phyloP scores from a whole-genome alignment of 2,329 filamentous ascomycete species.

The Pseudogymnoascus sp. region DNA sequence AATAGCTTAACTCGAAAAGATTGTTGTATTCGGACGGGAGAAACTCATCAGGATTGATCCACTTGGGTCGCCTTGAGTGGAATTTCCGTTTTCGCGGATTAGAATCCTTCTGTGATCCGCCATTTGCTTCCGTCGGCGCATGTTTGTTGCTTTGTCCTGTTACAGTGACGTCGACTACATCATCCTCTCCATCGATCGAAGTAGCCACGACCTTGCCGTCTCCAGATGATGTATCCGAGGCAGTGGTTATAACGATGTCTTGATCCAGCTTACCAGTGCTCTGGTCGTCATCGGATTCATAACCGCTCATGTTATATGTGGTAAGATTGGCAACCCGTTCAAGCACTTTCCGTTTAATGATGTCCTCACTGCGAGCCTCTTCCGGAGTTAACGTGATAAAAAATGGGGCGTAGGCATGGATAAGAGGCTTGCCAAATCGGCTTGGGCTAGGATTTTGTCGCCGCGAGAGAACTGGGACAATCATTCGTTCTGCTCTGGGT shows the following conservation, averaged over 20 bases:
- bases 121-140: conserved; percentile 11
- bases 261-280: conserved; percentile 49
- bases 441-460: conserved; percentile 29
- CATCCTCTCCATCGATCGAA: conserved; percentile 82
- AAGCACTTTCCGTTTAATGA: conserved; percentile 72
- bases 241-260: conserved; percentile 59
- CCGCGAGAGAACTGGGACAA: conserved; percentile 65
- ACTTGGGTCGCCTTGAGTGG: conserved; percentile 38
- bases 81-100: conserved; percentile 3
- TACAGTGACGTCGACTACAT: conserved; percentile 85
- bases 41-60: conserved; percentile 43
- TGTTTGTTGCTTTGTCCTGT: conserved; percentile 42
- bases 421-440: conserved; percentile 31
- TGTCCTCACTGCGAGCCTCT: conserved; percentile 59
- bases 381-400: conserved; percentile 70
- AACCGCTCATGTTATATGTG: conserved; percentile 55
- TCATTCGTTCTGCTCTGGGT: conserved; percentile 53
- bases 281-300: conserved; percentile 29
- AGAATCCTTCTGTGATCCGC: background rate
- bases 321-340: conserved; percentile 69
- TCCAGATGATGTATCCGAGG: conserved; percentile 55
- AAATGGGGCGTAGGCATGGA: conserved; percentile 37
- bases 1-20: conserved; percentile 70
- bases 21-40: conserved; percentile 58
- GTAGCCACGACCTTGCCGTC: conserved; percentile 65